Conservation (phyloP, 805 yeast genomes). For the Candida qinlingensis region DNA sequence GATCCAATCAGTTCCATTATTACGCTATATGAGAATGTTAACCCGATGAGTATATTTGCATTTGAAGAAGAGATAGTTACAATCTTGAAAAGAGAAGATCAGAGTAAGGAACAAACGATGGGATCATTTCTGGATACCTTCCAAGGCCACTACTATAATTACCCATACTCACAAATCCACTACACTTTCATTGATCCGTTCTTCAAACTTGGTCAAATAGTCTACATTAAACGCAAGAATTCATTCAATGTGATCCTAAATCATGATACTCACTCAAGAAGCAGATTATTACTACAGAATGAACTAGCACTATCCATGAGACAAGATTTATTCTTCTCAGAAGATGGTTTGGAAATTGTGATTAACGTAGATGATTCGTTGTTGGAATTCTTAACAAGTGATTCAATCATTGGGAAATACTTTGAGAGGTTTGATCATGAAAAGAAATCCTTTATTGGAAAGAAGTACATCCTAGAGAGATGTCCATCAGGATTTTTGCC, state of each 20-base stretch:
- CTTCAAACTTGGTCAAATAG: constrained; percentile 7
- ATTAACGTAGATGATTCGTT: neutral
- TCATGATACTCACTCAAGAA: neutral
- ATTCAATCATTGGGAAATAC: constrained; percentile 3
- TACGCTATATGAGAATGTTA: neutral
- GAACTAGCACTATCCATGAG: neutral
- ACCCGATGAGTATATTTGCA: constrained; percentile 1
- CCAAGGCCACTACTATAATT: neutral
- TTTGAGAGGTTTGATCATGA: neutral
- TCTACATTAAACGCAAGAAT: constrained; percentile 1
- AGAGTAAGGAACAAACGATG: neutral
- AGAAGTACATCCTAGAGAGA: neutral
- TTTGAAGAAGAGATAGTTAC: neutral
- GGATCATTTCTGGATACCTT: neutral
- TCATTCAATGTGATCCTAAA: constrained; percentile 3
- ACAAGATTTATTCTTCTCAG: neutral
- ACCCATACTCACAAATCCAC: constrained; percentile 1
- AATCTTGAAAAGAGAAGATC: neutral
- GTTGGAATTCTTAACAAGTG: neutral
- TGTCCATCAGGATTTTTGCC: constrained; percentile 3
- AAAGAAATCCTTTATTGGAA: neutral
- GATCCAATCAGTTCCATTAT: neutral
- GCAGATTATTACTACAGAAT: constrained; percentile 1
- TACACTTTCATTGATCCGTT: constrained; percentile 6
- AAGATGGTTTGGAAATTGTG: constrained; percentile 2